Evolutionary conservation across 202 grass and related monocot species (phyloP).

Genomic region (Setaria italica): DNA sequence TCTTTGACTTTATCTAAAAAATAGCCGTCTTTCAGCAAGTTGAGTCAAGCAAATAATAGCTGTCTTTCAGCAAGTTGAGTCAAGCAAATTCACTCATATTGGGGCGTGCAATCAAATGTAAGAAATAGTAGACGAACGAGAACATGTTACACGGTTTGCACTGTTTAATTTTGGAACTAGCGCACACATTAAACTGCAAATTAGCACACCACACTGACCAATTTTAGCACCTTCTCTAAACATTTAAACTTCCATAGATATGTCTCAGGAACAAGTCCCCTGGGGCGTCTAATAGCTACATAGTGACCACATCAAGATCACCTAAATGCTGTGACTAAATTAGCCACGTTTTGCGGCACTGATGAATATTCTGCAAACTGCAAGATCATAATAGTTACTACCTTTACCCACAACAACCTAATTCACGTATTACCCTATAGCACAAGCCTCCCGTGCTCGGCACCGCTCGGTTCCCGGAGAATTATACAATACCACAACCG

Average conservation of each 20-base stretch:
- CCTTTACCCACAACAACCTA: not conserved
- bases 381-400: not conserved
- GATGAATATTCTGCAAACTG: not conserved
- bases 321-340: not conserved
- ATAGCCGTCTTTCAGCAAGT: not conserved
- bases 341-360: not conserved
- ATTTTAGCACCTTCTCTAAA: not conserved
- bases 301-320: not conserved
- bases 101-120: not conserved
- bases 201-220: not conserved
- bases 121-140: not conserved
- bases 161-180: not conserved
- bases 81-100: not conserved
- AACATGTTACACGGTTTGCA: not conserved
- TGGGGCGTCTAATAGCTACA: not conserved
- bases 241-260: not conserved
- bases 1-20: not conserved
- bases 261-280: not conserved
- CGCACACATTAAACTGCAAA: not conserved
- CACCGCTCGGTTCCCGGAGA: not conserved
- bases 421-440: not conserved
- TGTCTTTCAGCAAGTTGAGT: not conserved
- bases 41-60: not conserved
- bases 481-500: constrained; percentile 11
- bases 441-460: not conserved